Percentiles rank a stretch among this genome's conserved stretches.
Conservation (phyloP, 2,329 filamentous ascomycete species). For the Periglandula ipomoeae region DNA sequence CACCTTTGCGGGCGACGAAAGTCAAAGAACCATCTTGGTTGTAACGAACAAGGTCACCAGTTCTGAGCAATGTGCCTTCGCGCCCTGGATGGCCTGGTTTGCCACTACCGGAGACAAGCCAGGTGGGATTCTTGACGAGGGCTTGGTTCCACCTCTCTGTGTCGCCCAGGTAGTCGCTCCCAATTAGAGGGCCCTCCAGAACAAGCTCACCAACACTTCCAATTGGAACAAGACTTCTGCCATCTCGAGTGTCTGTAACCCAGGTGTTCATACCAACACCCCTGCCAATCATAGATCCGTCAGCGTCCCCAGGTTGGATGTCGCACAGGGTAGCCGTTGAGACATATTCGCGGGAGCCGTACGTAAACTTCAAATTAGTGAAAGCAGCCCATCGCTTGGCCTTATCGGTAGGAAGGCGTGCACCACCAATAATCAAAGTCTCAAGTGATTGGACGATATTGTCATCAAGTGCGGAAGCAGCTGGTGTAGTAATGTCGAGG, state of each 20-base stretch:
- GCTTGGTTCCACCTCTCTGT: constrained; percentile 5
- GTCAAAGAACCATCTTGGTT: constrained; percentile 25
- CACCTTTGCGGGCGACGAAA: constrained; percentile 41
- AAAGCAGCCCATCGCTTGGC: constrained; percentile 1
- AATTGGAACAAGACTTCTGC: constrained; percentile 11
- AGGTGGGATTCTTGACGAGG: constrained; percentile 8
- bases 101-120: constrained; percentile 8
- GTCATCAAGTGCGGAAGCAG: neutral
- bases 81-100: constrained; percentile 1
- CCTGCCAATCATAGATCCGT: constrained; percentile 7
- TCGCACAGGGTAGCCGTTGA: neutral
- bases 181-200: constrained; percentile 18
- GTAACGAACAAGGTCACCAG: constrained; percentile 17
- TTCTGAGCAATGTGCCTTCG: constrained; percentile 13
- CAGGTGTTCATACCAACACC: constrained; percentile 11
- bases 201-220: constrained; percentile 18
- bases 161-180: constrained; percentile 15
- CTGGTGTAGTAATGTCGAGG: constrained; percentile 1
- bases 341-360: neutral
- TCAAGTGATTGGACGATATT: neutral
- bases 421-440: neutral
- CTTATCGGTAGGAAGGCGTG: neutral
- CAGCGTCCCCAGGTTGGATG: neutral
- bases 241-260: constrained; percentile 14
- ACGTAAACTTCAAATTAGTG: constrained; percentile 1